Evolutionary conservation across 257 asterid genomes (phyloP), one percentile per base, ranked within the genome.

Genomic region (Rauvolfia tetraphylla): DNA sequence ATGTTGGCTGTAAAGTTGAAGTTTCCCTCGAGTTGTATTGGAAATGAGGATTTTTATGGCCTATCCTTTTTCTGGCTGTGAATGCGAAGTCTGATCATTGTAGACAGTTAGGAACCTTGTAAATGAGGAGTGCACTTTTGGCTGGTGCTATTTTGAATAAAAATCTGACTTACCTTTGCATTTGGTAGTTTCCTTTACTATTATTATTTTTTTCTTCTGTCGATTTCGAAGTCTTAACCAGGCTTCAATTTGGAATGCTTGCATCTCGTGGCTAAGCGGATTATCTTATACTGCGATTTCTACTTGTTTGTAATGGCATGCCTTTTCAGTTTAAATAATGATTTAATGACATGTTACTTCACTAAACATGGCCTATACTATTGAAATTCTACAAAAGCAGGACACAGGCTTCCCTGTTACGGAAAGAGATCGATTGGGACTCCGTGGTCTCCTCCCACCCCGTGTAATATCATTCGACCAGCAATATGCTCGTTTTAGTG

Each of bases 381-480:
- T 79, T 81, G 75, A 65, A 71, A 65, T 78, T 78, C 54, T 71
- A 44, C 33, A 76, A 82, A 51, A 84, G 73, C 96, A 95, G 99
- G 99, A 95, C 79, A 95, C 99, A 7, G 99, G 93, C 56, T 95
- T 95, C 83, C 97, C 99, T 66, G 72, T 86, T 84, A 93, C 97
- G 0, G 98, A 95, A 85, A 91, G 99, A 89, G 98, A 95, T 83
- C 87, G 99, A 66, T 80, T 95, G 73, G 99, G 99, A 58, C 90
- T 93, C 20, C 98, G 99, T 18, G 99, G 99, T 75, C 96, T 95
- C 76, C 97, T 95, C 46, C 99, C 99, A 78, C 99, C 99, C 72
- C 96, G 99, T 62, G 96, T 95, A 17, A 93, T 95, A 84, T 91
- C 99, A 51, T 95, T 95, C 83, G 97, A 95, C 82, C 98, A 95